Base-by-base conservation (phyloP, 208 protist species). In the Leishmania braziliensis region DNA sequence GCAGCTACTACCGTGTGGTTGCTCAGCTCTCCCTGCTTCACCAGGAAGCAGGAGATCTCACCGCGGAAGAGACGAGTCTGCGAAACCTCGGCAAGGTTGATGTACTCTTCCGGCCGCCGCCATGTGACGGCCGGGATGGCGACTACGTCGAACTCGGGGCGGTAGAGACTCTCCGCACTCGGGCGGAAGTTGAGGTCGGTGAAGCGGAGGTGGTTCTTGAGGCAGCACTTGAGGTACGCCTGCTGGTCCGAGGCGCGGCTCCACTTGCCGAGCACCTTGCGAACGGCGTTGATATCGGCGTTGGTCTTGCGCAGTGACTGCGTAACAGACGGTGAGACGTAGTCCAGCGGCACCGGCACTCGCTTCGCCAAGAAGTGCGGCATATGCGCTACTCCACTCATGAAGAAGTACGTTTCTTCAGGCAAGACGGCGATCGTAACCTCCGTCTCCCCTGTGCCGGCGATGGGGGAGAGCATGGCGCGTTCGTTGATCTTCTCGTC, bases 1-100 rank as follows among this genome's bases (percentile, higher is more conserved):
- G 92, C 90, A 53, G 89, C 89, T 39, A 95, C 83, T 43, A 97
- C 77, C 63, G 89, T 97, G 82, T 86, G 89, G 77, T 96, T 89
- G 46, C 80, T 83, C 56, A 95, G 77, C 36, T 92, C 87, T 16
- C 91, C 91, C 33, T 95, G 91, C 54, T 83, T 74, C 69, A 95
- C 89, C 26, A 90, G 81, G 69, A 91, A 78, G 70, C 84, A 87
- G 16, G 89, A 89, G 51, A 93, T 86, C 54, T 88, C 82, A 10
- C 86, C 85, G 33, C 88, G 80, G 79, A 92, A 94, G 43, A 94
- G 87, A 43, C 87, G 84, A n/a, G 77, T 77, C 51, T 92, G 79
- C 14, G 80, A 43, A 43, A 86, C 78, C 73, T 88, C 82, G 14
- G 77, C 79, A 3, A 86, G 63, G 54, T 83, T 79, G 50, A 94